Percentiles rank a stretch among this genome's conserved stretches.
Evolutionary conservation across 495 filamentous ascomycete genomes (phyloP).

Genomic region (Penicillium egyptiacum): DNA sequence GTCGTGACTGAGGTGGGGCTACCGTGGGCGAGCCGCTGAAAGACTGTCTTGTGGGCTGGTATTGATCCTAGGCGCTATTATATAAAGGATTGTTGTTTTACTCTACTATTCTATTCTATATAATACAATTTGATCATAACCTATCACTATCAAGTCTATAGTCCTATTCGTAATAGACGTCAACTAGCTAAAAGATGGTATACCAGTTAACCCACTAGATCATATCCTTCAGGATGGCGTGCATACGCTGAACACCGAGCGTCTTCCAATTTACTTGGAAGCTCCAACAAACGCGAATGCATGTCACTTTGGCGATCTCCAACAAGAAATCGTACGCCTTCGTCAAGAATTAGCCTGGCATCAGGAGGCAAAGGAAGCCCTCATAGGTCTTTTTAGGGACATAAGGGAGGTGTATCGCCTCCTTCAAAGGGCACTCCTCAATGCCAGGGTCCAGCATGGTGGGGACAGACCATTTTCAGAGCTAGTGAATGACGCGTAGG

Average conservation of each 20-base stretch:
- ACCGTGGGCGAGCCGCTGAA: slow-evolving; percentile 7
- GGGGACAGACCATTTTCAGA: not conserved
- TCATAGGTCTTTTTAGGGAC: slow-evolving; percentile 13
- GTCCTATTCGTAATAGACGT: not conserved
- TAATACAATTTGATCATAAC: not conserved
- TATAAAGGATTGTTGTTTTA: not conserved
- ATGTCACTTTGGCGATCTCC: slow-evolving; percentile 8
- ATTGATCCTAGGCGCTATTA: not conserved
- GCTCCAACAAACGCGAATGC: slow-evolving; percentile 6
- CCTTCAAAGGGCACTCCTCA: slow-evolving; percentile 10
- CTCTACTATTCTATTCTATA: not conserved
- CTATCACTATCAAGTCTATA: not conserved
- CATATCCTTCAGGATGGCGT: slow-evolving; percentile 14
- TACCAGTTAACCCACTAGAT: slow-evolving; percentile 10
- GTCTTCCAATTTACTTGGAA: slow-evolving; percentile 14
- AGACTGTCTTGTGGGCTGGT: not conserved
- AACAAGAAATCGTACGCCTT: slow-evolving; percentile 14
- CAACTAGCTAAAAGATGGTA: not conserved
- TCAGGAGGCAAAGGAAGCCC: slow-evolving; percentile 12
- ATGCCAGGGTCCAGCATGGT: not conserved
- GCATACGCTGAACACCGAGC: slow-evolving; percentile 17
- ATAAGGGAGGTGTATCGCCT: slow-evolving; percentile 12
- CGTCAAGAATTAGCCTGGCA: slow-evolving; percentile 15
- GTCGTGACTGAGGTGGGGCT: not conserved
- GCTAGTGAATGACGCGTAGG: slow-evolving; percentile 3